Conservation (phyloP, 2,329 filamentous ascomycete species). For the Aureobasidium mangrovei region DNA sequence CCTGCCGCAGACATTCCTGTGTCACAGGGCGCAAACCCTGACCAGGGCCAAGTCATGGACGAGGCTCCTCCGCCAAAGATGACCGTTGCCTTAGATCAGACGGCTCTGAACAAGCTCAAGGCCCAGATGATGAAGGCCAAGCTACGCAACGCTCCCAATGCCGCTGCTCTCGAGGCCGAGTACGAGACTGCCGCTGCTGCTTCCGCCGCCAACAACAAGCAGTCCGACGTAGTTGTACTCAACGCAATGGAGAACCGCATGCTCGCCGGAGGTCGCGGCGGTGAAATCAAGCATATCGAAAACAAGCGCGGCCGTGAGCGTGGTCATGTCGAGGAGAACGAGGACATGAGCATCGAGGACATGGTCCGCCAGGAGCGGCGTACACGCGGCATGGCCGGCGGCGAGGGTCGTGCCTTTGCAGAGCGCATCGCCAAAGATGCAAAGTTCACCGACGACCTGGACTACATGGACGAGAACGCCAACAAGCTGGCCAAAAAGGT, state of each 20-base stretch:
- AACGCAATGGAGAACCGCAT: conserved; percentile 84
- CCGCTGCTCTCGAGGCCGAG: conserved; percentile 66
- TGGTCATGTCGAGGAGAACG: conserved; percentile 79
- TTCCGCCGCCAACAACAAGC: conserved; percentile 45
- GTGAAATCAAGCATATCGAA: conserved; percentile 68
- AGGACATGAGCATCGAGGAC: conserved; percentile 92
- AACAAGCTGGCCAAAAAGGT: conserved; percentile 78
- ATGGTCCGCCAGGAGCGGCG: conserved; percentile 94
- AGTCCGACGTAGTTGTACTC: conserved; percentile 66
- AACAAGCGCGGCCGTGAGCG: conserved; percentile 78
- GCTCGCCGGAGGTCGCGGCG: conserved; percentile 64
- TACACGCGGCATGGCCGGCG: conserved; percentile 66
- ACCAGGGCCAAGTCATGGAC: conserved; percentile 51
- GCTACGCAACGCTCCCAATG: conserved; percentile 66
- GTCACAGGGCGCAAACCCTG: conserved; percentile 16
- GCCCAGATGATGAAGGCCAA: conserved; percentile 96
- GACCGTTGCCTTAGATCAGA: conserved; percentile 58
- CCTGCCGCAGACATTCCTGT: neutral
- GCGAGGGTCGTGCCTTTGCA: conserved; percentile 73
- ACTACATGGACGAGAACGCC: conserved; percentile 97
- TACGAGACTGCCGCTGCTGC: conserved; percentile 68
- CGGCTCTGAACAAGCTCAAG: conserved; percentile 76
- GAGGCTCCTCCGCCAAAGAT: conserved; percentile 44
- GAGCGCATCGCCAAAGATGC: conserved; percentile 89
- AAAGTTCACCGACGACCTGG: conserved; percentile 84